Evolutionary conservation across 192 early-diverging fungal species (phyloP), one percentile per base, ranked within the genome.

Genomic region (Pilobolus umbonatus): DNA sequence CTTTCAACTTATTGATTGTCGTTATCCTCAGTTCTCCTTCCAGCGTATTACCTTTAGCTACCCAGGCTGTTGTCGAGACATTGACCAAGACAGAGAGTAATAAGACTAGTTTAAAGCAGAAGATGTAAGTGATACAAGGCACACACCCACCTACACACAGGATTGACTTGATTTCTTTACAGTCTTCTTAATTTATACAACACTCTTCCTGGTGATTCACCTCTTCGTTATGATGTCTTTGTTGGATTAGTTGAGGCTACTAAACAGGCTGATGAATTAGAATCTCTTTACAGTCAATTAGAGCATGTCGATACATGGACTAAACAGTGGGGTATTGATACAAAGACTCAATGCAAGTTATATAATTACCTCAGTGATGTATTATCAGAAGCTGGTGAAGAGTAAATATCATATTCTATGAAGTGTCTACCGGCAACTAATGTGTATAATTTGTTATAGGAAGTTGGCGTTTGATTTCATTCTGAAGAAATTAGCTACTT

Each of bases 131-230:
- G 11, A 31, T 45, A 39, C 62, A 49, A 29, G 54, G 11, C 62
- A 32, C 19, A 14, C 29, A 6, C 31, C 26, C 39, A 35, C 26
- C 67, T 35, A 63, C 62, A 17, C n/a, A 42, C 17, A 55, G 64
- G 38, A 34, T 75, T 15, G 55, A 45, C 45, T 35, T 17, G 39
- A 25, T 40, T 39, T 51, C 50, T 47, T 36, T 67, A 28, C 2
- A 76, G 62, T 10, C 55, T 80, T 21, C 71, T 69, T 12, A 94
- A 91, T 77, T 77, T 95, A 51, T 98, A 90, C 81, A 95, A 94
- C 74, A 77, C 85, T 54, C 73, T 89, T 29, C 80, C 80, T 36
- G 66, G 65, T 36, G 69, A 65, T 46, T 78, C 68, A 17, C 53
- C 76, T 51, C 77, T 77, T 52, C 85, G 84, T 30, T 84, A 75